Evolutionary conservation across 148 eudicot species (phyloP), one percentile per base, ranked within the genome.

Genomic region (Rhododendron williamsianum): DNA sequence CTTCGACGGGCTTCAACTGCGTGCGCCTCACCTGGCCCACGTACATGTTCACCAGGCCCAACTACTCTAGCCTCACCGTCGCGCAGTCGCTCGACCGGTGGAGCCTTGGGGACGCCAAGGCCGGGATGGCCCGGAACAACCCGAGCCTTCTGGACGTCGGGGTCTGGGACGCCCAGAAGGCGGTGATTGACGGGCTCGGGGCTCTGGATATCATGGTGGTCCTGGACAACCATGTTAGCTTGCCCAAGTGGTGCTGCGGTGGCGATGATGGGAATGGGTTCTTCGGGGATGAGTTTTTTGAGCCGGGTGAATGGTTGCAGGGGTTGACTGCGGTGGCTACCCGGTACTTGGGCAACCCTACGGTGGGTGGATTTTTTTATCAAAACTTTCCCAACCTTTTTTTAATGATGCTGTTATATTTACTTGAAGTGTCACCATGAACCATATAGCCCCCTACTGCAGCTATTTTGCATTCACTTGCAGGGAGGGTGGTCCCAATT

Each of bases 141-240:
- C 91, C 88, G 23, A 65, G 81, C 1, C 19, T 90, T 12, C 67
- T 92, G 69, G 51, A 19, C 30, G 46, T 89, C 33, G 81, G 38
- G 1, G 35, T 92, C 3, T 48, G 63, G 4, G 91, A 89, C 25
- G 90, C 84, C 9, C 92, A 91, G 35, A 78, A 82, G 76, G 89
- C 87, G 8, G 94, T 92, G 71, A 67, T 91, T 63, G 49, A 90
- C 4, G 90, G 45, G 77, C 91, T 91, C 25, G 89, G 87, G 25
- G 41, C 13, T 1, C 2, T 85, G 56, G 76, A 83, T 15, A 25
- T 92, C 4, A 87, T 88, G 89, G 92, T 91, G 30, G 86, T 92
- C 45, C 85, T 92, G 15, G 94, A 92, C 80, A 91, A 91, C 36
- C 94, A 92, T 41, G 89, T 92, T 9, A 92, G 92, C 76, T 21